Evolutionary conservation across 257 asterid genomes (phyloP).

Genomic region (Coffea canephora): DNA sequence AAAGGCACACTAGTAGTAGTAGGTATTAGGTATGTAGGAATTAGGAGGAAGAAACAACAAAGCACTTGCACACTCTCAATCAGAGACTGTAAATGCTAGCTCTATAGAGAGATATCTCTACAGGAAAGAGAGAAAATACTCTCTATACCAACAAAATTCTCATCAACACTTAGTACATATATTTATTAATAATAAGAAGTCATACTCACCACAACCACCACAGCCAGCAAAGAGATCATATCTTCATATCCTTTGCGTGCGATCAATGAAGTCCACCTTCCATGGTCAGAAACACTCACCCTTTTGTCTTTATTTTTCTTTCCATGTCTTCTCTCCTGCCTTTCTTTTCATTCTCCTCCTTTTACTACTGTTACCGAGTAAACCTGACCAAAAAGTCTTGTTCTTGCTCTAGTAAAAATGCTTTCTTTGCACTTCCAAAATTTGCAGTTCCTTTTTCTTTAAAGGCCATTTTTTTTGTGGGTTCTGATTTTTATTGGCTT

Average conservation of each 20-base stretch:
- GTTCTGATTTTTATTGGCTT: neutral
- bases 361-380: slow-evolving; percentile 35
- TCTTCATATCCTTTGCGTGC: slow-evolving; percentile 24
- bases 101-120: neutral
- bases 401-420: too few species aligned
- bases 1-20: neutral
- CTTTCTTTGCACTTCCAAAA: neutral
- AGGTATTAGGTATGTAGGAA: slow-evolving; percentile 2
- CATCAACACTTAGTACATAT: neutral
- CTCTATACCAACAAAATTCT: slow-evolving; percentile 1
- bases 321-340: neutral
- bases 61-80: neutral
- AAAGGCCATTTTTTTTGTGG: neutral
- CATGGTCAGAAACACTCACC: slow-evolving; percentile 15
- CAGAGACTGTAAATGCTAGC: neutral
- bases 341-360: slow-evolving; percentile 6
- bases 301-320: slow-evolving; percentile 13
- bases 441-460: neutral
- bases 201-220: slow-evolving; percentile 9
- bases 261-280: slow-evolving; percentile 19
- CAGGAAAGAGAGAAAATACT: slow-evolving; percentile 4
- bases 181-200: neutral
- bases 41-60: neutral
- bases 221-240: slow-evolving; percentile 2
- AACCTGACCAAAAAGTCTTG: slow-evolving; percentile 25